A percentile compares a stretch with the other conserved stretches of the same genome.
Conservation (phyloP, 768 basidiomycete genomes). For the Rhodotorula kratochvilovae region DNA sequence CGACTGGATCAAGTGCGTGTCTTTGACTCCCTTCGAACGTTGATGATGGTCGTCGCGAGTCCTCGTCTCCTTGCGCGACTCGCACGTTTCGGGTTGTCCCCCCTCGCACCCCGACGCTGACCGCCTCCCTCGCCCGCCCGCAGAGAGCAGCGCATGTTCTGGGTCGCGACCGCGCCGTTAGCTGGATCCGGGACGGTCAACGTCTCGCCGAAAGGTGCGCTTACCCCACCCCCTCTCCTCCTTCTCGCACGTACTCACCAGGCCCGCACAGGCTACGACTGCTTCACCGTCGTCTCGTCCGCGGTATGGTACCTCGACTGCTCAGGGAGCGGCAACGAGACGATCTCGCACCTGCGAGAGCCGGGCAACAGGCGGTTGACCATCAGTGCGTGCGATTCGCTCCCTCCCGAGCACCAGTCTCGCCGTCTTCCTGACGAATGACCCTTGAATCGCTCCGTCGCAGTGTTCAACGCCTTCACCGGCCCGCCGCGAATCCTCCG, state of each 20-base stretch:
- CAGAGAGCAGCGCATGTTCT: slow-evolving; percentile 36
- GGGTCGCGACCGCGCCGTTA: slow-evolving; percentile 29
- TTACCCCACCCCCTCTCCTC: neutral
- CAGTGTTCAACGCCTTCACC: slow-evolving; percentile 13
- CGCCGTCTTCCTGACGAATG: no score
- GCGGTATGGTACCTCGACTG: slow-evolving; percentile 32
- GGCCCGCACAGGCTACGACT: slow-evolving; percentile 15
- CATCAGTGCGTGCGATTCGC: slow-evolving; percentile 24
- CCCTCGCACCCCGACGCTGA: neutral
- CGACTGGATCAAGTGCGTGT: slow-evolving; percentile 10
- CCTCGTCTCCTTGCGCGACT: neutral
- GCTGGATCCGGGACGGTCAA: slow-evolving; percentile 19
- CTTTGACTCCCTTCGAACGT: no score
- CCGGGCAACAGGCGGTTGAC: slow-evolving; percentile 37
- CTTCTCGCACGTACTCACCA: neutral
- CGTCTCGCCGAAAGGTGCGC: slow-evolving; percentile 28
- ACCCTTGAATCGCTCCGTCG: neutral
- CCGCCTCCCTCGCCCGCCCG: neutral
- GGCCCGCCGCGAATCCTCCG: slow-evolving; percentile 21
- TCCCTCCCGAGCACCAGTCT: no score
- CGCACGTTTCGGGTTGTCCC: accelerated
- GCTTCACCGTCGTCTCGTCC: slow-evolving; percentile 23
- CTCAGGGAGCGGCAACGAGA: slow-evolving; percentile 34
- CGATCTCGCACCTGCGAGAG: slow-evolving; percentile 37
- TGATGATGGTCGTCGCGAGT: no score